These are phyloP conservation scores for Leishmania braziliensis DNA, from an alignment of 208 protist genomes.

Conservation along the genomic window DNA sequence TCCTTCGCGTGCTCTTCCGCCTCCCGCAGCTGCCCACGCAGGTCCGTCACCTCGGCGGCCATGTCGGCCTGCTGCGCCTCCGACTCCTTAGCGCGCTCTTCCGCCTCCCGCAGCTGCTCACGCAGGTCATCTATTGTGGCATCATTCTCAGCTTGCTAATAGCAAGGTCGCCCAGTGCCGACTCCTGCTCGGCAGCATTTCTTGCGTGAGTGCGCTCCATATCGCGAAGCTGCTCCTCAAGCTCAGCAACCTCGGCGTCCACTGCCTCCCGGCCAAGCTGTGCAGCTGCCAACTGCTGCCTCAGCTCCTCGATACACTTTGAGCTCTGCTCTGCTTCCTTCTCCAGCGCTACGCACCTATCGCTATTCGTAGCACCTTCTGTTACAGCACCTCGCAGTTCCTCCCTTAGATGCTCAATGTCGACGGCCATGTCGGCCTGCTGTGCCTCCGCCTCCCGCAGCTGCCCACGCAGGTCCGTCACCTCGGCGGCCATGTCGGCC, in stretches of 20 bases:
- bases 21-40: constrained; percentile 10
- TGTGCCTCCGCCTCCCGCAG: constrained; percentile 9
- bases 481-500: too few relatives aligned
- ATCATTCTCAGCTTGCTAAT: too few relatives aligned
- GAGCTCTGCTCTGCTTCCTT: background rate
- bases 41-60: constrained; percentile 3
- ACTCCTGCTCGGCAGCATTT: too few relatives aligned
- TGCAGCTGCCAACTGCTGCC: background rate
- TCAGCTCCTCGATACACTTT: background rate
- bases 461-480: background rate
- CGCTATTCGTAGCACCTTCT: background rate
- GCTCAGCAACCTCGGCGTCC: background rate
- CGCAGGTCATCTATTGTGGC: too few relatives aligned
- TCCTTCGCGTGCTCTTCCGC: constrained; percentile 3
- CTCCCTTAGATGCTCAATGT: background rate
- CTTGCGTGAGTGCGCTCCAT: too few relatives aligned
- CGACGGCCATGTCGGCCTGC: too few relatives aligned
- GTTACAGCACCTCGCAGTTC: background rate
- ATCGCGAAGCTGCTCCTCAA: background rate
- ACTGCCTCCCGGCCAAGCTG: background rate
- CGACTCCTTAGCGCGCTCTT: too few relatives aligned
- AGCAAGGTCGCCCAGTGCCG: too few relatives aligned
- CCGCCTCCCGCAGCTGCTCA: background rate
- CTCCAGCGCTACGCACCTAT: background rate
- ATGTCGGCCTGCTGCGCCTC: background rate